Conservation (phyloP, 257 asterid genomes). For the Gentiana straminea region DNA sequence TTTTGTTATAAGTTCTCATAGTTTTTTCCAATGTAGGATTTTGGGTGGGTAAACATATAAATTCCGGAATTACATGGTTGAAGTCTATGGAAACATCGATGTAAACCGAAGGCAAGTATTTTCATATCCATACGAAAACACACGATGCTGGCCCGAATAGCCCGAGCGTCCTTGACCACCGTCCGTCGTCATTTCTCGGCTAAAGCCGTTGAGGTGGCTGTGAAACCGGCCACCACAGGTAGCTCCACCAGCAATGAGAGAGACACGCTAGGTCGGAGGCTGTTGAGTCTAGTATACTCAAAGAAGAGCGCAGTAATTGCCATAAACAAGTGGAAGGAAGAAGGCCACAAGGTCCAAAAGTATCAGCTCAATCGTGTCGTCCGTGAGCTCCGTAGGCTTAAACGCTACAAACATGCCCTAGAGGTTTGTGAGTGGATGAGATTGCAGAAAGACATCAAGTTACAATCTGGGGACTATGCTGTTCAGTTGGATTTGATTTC, state of each 20-base stretch:
- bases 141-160: too few species aligned
- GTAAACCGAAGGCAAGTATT: conserved; percentile 9
- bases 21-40: too few species aligned
- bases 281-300: too few species aligned
- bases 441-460: conserved; percentile 62
- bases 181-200: conserved; percentile 43
- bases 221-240: conserved; percentile 12
- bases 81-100: too few species aligned
- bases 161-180: conserved; percentile 35
- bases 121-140: too few species aligned
- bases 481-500: conserved; percentile 86
- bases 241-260: conserved; percentile 14
- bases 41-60: too few species aligned
- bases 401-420: conserved; percentile 78
- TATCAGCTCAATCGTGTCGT: conserved; percentile 79
- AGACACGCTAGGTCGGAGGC: conserved; percentile 62
- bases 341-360: conserved; percentile 60
- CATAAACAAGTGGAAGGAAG: conserved; percentile 79
- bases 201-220: conserved; percentile 21
- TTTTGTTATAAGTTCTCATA: too few species aligned
- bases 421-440: conserved; percentile 98
- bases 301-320: conserved; percentile 27
- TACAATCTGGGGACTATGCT: conserved; percentile 85
- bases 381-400: conserved; percentile 71
- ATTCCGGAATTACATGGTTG: too few species aligned